Evolutionary conservation across 768 basidiomycete genomes (phyloP), one percentile per base, ranked within the genome.

Genomic region (Suillus paluster): DNA sequence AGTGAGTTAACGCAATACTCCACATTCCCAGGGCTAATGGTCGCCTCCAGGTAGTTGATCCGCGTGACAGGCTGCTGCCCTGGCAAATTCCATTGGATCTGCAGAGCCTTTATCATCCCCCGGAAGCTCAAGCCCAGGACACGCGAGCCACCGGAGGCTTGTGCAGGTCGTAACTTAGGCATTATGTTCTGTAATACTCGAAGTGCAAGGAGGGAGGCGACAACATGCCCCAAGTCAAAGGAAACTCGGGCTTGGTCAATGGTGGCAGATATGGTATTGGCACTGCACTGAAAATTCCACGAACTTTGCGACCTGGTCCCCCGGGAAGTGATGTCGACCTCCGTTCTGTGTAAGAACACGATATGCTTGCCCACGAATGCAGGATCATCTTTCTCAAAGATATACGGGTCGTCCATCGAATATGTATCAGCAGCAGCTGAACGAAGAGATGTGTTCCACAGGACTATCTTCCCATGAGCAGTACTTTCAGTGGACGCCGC

Each of bases 171-270:
- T 30, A 57, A 63, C 19, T 60, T 53, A 42, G 66, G 65, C 63
- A 79, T 74, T 15, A 90, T 34, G 3, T 85, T 86, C 50, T 83
- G 81, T 17, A 55, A 25, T 25, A 55, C 54, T 39, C 39, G 54
- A 9, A 81, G 55, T 11, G 88, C 91, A 53, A 94, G 81, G 46
- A 95, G 77, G 17, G 80, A 67, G 66, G 86, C 88, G 70, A 95
- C 95, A 34, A 89, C 77, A 70, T 90, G 86, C 17, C 85, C 83
- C 59, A 92, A 74, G 67, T 86, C 83, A 62, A 93, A 79, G 48
- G 77, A 78, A 7, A 79, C 78, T 39, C 80, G 78, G 34, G 88
- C 72, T 56, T 81, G 80, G 17, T 88, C 85, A 21, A 91, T 74
- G n/a, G 76, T 68, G 15, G 86, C 70, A 1, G 79, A 75, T 23